Evolutionary conservation across 140 eudicot species (phyloP), one percentile per base, ranked within the genome.

Genomic region (Cichorium intybus): DNA sequence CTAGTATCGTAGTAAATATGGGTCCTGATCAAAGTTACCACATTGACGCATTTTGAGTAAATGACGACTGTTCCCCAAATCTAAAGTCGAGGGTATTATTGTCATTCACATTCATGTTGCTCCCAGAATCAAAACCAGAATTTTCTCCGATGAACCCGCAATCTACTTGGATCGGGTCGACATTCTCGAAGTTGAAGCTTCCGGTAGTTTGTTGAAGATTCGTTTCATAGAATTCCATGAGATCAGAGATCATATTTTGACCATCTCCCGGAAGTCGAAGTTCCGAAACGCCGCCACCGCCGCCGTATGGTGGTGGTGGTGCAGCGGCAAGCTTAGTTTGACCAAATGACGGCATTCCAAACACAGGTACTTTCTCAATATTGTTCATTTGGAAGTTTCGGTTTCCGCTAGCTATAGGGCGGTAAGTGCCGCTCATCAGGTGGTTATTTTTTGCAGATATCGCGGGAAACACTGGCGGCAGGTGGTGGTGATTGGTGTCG

Each of bases 241-340:
- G 86, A 48, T 80, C 81, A 34, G 78, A 61, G 12, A 84, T 84
- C 81, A 62, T 61, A 57, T 61, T 77, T 41, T 84, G 77, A 26
- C 79, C 89, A 47, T 84, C 86, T 66, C 77, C 89, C 0, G 89
- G 86, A 65, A 84, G 80, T 48, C 79, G 86, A 61, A 80, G 75
- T 41, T 62, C 64, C 10, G 78, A 64, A 77, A 72, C 68, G 48
- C 62, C 47, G 18, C 56, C 68, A 16, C 57, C 56, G 5, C 45
- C 61, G 6, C 33, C 24, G 15, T 68, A 77, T 47, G 78, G 14
- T 3, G 66, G 41, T 15, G 74, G 69, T 18, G 63, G 60, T 26
- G 70, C 24, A 18, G 71, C 23, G 10, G 26, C 33, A 23, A 51
- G 17, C 62, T 74, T 65, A 14, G 80, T 35, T 69, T 58, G 81